Evolutionary conservation across 73 alveolate genomes (phyloP), one percentile per base, ranked within the genome.

Genomic region (Paramecium tetraurelia): DNA sequence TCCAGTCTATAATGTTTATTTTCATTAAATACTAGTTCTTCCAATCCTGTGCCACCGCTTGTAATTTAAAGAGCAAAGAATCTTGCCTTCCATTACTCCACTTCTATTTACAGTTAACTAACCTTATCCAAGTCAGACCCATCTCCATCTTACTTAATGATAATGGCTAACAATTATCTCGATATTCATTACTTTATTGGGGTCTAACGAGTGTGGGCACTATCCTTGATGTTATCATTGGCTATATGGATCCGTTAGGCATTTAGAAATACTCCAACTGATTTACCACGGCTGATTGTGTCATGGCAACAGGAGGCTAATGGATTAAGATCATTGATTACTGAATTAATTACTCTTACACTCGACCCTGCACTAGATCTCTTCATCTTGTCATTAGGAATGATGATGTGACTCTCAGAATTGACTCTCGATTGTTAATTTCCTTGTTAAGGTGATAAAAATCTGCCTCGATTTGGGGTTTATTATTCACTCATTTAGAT

Each of bases 11-110:
- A 63, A 31, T 14, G 11, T 33, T 11, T 31, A 31, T 27, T 27
- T 14, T 53, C 69, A 53, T 12, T 63, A 63, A 12, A 22, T 63
- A 63, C 84, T 14, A 63, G 46, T 9, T 63, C 84, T 63, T 63
- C 84, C 46, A 63, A 63, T 33, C 84, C 84, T 63, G 84, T 22
- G 10, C 84, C 84, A 4, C 84, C 84, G 27, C 84, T 63, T 63
- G 84, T 63, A 11, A 31, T 63, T 63, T 63, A 7, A 31, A 63
- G 84, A 12, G 84, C 84, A 63, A 63, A 63, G 84, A 63, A 63
- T 33, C 84, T 63, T 63, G 84, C 84, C 35, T 63, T 63, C 84
- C 84, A 63, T 33, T 63, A 33, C 48, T 63, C 84, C 1, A 63
- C 84, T 33, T 63, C 84, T 63, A 63, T 63, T 63, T 33, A 14